Conservation (phyloP, 148 eudicot genomes). For the Camellia granthamiana region DNA sequence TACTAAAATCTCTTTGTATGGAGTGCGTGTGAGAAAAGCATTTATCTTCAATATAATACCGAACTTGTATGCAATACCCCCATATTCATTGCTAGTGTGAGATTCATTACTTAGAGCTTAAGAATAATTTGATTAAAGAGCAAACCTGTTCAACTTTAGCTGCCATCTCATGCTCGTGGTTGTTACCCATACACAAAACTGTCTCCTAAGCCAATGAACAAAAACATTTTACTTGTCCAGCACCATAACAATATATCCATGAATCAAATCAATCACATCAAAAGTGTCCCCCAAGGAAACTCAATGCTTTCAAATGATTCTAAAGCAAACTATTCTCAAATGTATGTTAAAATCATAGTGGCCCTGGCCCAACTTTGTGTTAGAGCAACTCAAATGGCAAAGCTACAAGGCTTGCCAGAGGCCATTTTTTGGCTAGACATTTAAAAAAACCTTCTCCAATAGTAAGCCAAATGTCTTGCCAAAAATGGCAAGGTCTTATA, state of each 20-base stretch:
- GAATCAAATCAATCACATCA: slow-evolving; percentile 6
- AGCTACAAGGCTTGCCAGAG: too few relatives aligned
- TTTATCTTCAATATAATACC: neutral
- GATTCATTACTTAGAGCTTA: neutral
- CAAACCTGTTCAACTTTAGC: slow-evolving; percentile 80
- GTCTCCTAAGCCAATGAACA: slow-evolving; percentile 43
- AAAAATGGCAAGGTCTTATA: too few relatives aligned
- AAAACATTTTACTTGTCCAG: slow-evolving; percentile 12
- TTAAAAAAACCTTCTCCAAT: too few relatives aligned
- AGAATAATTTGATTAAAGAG: neutral
- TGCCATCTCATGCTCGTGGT: slow-evolving; percentile 72
- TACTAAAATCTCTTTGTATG: neutral
- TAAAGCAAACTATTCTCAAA: neutral
- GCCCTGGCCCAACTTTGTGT: neutral
- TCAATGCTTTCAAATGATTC: neutral
- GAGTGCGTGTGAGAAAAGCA: neutral
- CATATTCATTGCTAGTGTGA: neutral
- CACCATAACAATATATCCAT: neutral
- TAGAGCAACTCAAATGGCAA: too few relatives aligned
- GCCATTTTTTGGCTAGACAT: too few relatives aligned
- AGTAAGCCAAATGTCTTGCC: too few relatives aligned
- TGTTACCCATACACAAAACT: slow-evolving; percentile 79
- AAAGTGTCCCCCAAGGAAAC: neutral
- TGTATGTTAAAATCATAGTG: neutral
- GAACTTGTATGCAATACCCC: neutral